A percentile compares a stretch with the other conserved stretches of the same genome.
These are phyloP conservation scores for Perilla frutescens DNA, from an alignment of 257 asterid species.

Conservation along the genomic window DNA sequence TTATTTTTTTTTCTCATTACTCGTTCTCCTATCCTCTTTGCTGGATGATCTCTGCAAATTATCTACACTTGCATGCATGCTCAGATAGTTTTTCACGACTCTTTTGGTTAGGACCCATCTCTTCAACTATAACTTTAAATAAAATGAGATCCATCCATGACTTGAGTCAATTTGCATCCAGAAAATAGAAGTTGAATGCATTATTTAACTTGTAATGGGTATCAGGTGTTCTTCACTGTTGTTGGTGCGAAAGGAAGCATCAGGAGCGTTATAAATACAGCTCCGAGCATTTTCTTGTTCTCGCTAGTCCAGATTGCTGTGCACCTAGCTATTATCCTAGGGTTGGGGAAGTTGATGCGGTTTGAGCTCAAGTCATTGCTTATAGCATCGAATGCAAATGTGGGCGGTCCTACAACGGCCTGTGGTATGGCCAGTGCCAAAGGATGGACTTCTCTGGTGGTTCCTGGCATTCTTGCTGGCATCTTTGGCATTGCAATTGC, in stretches of 20 bases:
- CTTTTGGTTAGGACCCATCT: too few species aligned
- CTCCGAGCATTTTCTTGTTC: constrained; percentile 84
- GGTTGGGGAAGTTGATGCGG: constrained; percentile 71
- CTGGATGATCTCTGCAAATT: not conserved
- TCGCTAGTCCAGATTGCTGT: constrained; percentile 71
- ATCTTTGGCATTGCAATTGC: constrained; percentile 87
- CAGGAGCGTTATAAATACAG: constrained; percentile 63
- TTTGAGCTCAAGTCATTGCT: constrained; percentile 76
- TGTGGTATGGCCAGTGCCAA: constrained; percentile 98
- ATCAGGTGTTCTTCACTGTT: constrained; percentile 77
- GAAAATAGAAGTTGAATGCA: not conserved
- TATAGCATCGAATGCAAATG: constrained; percentile 96
- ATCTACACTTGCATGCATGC: not conserved
- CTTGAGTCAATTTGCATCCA: not conserved
- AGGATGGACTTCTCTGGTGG: constrained; percentile 83
- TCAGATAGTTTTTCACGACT: not conserved
- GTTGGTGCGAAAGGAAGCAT: constrained; percentile 91
- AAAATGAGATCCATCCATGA: not conserved
- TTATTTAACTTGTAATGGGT: not conserved
- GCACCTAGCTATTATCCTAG: constrained; percentile 81
- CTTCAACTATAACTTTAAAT: not conserved
- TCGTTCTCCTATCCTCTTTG: too few species aligned
- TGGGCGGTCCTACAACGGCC: constrained; percentile 96
- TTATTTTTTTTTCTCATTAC: too few species aligned
- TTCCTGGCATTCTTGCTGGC: constrained; percentile 92